phyloP scores from a whole-genome alignment of 805 yeast genomes.

The Kodamaea hsintzibuensis region DNA sequence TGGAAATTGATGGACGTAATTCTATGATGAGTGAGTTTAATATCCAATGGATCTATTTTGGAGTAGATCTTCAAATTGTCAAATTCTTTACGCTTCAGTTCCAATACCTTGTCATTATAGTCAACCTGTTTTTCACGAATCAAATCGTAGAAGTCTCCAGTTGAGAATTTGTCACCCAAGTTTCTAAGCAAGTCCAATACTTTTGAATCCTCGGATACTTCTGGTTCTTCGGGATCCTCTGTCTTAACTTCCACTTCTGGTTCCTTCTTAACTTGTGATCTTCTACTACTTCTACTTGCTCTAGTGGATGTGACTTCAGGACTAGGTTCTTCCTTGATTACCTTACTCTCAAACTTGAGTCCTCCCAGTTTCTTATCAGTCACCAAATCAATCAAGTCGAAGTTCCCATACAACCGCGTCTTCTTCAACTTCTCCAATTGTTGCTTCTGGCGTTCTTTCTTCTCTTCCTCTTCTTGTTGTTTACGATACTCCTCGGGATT shows the following conservation, averaged over 20 bases:
- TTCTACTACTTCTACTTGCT: not conserved
- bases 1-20: constrained; percentile 76
- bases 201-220: constrained; percentile 20
- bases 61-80: constrained; percentile 51
- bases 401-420: constrained; percentile 65
- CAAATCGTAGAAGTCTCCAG: constrained; percentile 70
- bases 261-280: not conserved
- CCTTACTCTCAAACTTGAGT: constrained; percentile 31
- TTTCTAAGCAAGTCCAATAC: constrained; percentile 33
- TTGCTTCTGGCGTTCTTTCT: constrained; percentile 31
- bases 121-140: constrained; percentile 30
- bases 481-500: constrained; percentile 43
- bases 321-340: constrained; percentile 13
- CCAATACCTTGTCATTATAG: constrained; percentile 42
- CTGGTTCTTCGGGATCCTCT: constrained; percentile 13
- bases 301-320: constrained; percentile 18
- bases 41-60: constrained; percentile 64
- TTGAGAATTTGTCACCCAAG: constrained; percentile 55
- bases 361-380: constrained; percentile 41
- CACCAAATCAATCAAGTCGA: constrained; percentile 60
- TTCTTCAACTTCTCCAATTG: constrained; percentile 52
- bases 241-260: constrained; percentile 11
- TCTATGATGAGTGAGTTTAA: constrained; percentile 70
- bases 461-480: constrained; percentile 37
- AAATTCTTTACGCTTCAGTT: constrained; percentile 54